These are phyloP conservation scores for Populus tremula DNA, from an alignment of 345 rosid genomes.

Conservation along the genomic window DNA sequence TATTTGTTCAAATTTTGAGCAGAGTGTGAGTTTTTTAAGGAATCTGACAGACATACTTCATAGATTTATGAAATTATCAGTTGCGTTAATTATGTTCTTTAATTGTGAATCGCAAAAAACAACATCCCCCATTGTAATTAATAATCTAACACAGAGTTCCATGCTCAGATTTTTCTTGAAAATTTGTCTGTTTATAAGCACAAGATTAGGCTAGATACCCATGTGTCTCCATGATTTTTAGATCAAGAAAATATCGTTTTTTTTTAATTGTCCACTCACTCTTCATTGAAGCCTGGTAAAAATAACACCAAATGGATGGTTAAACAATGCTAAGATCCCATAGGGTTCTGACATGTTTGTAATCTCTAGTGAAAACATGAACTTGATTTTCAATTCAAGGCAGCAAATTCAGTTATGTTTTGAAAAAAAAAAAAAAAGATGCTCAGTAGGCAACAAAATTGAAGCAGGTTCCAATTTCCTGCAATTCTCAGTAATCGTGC, in stretches of 20 bases:
- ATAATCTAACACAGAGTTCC: conserved; percentile 8
- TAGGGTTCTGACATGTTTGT: conserved; percentile 17
- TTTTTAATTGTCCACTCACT: not conserved
- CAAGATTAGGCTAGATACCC: conserved; percentile 30
- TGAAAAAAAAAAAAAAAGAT: not conserved
- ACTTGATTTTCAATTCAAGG: not conserved
- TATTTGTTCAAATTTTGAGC: conserved; percentile 1
- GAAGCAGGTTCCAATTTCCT: conserved; percentile 14
- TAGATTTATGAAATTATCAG: conserved; percentile 34
- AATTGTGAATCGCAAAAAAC: conserved; percentile 28
- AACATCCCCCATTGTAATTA: conserved; percentile 21
- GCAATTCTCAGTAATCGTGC: conserved; percentile 20
- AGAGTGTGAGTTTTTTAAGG: conserved; percentile 24
- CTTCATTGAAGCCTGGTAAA: not conserved
- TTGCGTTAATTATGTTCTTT: conserved; percentile 37
- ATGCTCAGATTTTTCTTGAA: conserved; percentile 23
- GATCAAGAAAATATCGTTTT: conserved; percentile 7
- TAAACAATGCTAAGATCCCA: conserved; percentile 16
- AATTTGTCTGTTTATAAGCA: conserved; percentile 20
- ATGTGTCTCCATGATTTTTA: conserved; percentile 23
- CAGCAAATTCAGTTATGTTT: not conserved
- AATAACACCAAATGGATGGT: not conserved
- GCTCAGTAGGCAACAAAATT: not conserved
- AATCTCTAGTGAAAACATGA: not conserved
- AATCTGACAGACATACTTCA: conserved; percentile 59